Evolutionary conservation across 345 rosid species (phyloP), one percentile per base, ranked within the genome.

Genomic region (Viola odorata): DNA sequence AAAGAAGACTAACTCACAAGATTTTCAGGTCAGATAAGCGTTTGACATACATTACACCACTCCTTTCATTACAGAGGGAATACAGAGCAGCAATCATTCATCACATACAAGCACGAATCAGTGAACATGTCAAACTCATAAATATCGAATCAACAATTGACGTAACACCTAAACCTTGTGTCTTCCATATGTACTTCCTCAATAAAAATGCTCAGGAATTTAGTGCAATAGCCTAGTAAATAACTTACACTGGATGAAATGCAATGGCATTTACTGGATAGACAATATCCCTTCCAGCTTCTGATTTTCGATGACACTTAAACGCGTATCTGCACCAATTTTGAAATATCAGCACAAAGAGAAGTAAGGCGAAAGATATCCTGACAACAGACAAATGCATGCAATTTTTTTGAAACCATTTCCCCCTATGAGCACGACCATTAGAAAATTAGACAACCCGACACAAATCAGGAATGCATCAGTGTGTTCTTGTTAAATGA

Each of bases 231-330:
- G 63, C 37, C 53, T 6, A 49, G 13, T 11, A 17, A 60, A 64
- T 65, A 58, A 78, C 99, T 88, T 76, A 94, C 99, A 95, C 84
- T 53, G 99, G 99, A 62, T 91, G 99, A 79, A 88, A 91, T 23
- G 96, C 99, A 55, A 95, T 86, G 62, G 97, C 90, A 75, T 91
- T 95, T 49, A 91, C 97, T 45, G 97, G 95, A 82, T 88, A 85
- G 53, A 91, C 96, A 57, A 95, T 84, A 80, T 91, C 99, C 65
- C 85, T 79, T 74, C 97, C 99, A 50, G 95, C 97, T 82, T 91
- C 97, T 37, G 97, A 82, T 79, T 95, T 91, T 53, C 99, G 81
- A 73, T 95, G 99, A 63, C 99, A 91, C 80, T 95, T 95, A 67
- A 95, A 95, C 50, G 99, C 99, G 80, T 95, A 91, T 64, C 99